Evolutionary conservation across 2,329 filamentous ascomycete species (phyloP), one percentile per base, ranked within the genome.

Genomic region (Scedosporium apiospermum): DNA sequence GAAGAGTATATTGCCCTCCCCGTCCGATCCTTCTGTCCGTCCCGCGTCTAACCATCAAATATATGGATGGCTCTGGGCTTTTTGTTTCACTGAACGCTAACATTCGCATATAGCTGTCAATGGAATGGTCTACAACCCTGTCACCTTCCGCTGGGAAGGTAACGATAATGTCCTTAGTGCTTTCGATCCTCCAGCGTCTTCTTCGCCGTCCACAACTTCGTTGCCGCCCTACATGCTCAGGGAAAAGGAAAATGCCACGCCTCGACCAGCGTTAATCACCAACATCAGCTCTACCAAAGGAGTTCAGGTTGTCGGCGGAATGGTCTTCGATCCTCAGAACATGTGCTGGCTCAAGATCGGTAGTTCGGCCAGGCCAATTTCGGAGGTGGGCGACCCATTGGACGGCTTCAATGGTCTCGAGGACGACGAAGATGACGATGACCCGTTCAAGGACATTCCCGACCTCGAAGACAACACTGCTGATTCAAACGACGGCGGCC

Each of bases 321-420:
- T 99, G 95, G 89, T 98, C 9, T 99, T 98, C 72, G 95, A 99
- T 71, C 95, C 95, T 3, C 88, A 91, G 65, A 91, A 91, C 68
- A 98, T 99, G 93, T 96, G 92, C 73, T 99, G 95, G 95, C 82
- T 98, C 63, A 97, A 96, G 74, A 80, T 95, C 65, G 79, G 81
- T 57, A 74, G 23, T 18, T 26, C 44, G 9, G 69, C 74, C 51
- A 78, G 76, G 64, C 77, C 79, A 1, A 79, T 84, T 18, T 73
- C 75, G 9, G 80, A 84, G 18, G 72, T 75, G 6, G 77, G 79
- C 53, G 85, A 88, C 68, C 78, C 82, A 2, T 79, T 88, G 75
- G 84, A 87, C 66, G 81, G 81, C 0, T 85, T 88, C 64, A 84
- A 90, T 63, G 88, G 87, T 23, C 76, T 90, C 16, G 90, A 96